A percentile compares a stretch with the other conserved stretches of the same genome.
Conservation (phyloP, 139 green algal species). For the Closterium sp. region DNA sequence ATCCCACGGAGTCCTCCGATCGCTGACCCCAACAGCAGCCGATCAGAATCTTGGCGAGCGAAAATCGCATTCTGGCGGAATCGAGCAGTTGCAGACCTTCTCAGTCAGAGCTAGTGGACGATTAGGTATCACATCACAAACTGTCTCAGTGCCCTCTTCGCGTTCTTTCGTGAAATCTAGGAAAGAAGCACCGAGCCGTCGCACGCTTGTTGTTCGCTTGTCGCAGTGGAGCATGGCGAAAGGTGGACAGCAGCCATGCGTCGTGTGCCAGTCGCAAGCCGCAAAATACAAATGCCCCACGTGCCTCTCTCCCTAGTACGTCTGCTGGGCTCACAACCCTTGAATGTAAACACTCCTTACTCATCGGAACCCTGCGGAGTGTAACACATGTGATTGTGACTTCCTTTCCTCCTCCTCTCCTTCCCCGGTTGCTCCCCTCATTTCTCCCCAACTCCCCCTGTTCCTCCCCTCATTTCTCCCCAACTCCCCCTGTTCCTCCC, state of each 20-base stretch:
- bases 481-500: background rate
- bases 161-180: no score
- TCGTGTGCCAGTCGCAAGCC: background rate
- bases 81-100: no score
- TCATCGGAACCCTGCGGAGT: background rate
- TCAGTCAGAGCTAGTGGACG: no score
- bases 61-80: no score
- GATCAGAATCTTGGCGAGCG: no score
- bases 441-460: background rate
- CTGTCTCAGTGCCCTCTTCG: no score
- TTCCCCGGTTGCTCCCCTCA: no score
- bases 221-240: background rate
- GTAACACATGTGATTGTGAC: background rate
- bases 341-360: background rate
- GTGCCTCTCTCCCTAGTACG: background rate
- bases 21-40: no score
- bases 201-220: background rate
- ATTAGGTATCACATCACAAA: no score
- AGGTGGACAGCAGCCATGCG: background rate
- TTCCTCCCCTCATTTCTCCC: background rate
- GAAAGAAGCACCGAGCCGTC: background rate
- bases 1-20: no score
- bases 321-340: background rate
- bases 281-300: background rate
- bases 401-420: background rate